Base-by-base conservation (phyloP, 352 stramenopile genomes). In the Blastocystis sp. region DNA sequence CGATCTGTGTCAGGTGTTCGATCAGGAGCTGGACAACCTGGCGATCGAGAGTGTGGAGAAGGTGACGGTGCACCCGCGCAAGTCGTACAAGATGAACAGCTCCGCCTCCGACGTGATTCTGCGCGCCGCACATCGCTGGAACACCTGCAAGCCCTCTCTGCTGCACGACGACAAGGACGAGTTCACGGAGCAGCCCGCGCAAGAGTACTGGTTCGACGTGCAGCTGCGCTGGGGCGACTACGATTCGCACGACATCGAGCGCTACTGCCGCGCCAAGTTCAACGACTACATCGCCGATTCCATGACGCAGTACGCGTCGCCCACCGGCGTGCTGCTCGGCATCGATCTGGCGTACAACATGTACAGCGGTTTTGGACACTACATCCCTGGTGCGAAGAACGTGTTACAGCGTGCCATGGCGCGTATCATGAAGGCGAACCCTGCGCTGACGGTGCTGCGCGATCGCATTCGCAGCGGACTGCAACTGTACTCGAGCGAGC, bases 31-130 rank as follows among this genome's bases (percentile, higher is more conserved):
- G 23, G 97, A 99, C 92, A 94, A 97, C 38, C 90, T 99, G 64
- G 96, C 98, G 89, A 99, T 99, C 88, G 96, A 99, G 89, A 99
- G 97, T 89, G 97, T 99, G 19, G 96, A 99, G 90, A 99, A 99
- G 91, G 96, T 99, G 91, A 99, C 96, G 2, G 99, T 99, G 76
- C 97, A 99, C 90, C 97, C 97, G 60, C 92, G 97, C 66, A 99
- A 99, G 91, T 98, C 94, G 48, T 99, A 99, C 93, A 99, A 99
- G 92, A 99, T 99, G 97, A 99, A 99, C 92, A 98, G 94, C 82
- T 98, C 96, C 64, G 98, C 96, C 90, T 97, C 97, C 34, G 97
- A 99, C 92, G 93, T 99, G 76, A 92, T 99, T 62, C 92, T 99
- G 9, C 98, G 99, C 88, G 96, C 96, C 9, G 94, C 96, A 14